phyloP scores from a whole-genome alignment of 441 rosid species.

The Biscutella auriculata region DNA sequence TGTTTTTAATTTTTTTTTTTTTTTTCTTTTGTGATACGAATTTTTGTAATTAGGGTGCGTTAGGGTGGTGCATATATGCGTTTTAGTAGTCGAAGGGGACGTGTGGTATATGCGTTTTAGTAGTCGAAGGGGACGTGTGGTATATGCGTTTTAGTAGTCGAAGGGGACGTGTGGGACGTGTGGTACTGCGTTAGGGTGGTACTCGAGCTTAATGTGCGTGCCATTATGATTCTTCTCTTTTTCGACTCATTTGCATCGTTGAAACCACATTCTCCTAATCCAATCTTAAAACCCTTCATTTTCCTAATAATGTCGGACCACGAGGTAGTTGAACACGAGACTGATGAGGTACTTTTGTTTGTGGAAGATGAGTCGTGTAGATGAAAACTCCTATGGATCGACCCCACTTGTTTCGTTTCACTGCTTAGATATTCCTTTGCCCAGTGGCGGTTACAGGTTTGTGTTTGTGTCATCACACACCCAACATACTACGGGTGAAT shows the following conservation, averaged over 20 bases:
- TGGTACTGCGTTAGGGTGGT: no score
- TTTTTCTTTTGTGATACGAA: no score
- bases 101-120: no score
- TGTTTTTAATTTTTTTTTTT: no score
- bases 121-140: no score
- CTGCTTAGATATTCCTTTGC: constrained; percentile 44
- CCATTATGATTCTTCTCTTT: neutral
- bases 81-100: no score
- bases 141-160: no score
- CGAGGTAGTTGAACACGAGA: constrained; percentile 4
- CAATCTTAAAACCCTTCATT: neutral
- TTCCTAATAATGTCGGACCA: constrained; percentile 10
- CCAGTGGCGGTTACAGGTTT: constrained; percentile 58
- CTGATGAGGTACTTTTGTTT: constrained; percentile 5
- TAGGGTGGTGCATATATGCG: no score
- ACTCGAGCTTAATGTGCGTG: no score
- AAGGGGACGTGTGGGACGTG: no score
- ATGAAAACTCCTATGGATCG: constrained; percentile 49
- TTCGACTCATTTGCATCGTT: constrained; percentile 8
- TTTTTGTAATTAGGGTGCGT: no score
- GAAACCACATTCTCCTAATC: neutral
- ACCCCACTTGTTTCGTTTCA: constrained; percentile 32
- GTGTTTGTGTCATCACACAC: neutral
- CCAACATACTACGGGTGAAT: no score
- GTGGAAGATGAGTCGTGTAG: constrained; percentile 49